These are phyloP conservation scores for Kwoniella botswanensis DNA, from an alignment of 768 basidiomycete genomes.

Conservation along the genomic window DNA sequence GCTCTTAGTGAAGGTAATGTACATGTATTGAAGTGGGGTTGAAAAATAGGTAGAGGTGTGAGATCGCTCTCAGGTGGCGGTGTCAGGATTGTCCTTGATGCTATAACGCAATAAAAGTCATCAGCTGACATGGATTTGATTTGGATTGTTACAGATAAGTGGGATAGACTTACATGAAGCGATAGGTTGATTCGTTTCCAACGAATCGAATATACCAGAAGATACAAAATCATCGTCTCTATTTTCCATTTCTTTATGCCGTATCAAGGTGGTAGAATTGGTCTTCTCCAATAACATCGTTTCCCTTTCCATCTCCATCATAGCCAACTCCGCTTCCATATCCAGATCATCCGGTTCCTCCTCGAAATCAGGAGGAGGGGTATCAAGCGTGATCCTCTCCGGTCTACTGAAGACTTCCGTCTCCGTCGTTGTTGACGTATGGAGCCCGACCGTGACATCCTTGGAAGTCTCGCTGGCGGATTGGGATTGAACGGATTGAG, in stretches of 20 bases:
- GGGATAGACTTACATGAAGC: slow-evolving; percentile 27
- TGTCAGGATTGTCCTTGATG: slow-evolving; percentile 7
- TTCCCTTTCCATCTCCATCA: slow-evolving; percentile 28
- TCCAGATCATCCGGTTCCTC: slow-evolving; percentile 40
- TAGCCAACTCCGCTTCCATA: slow-evolving; percentile 36
- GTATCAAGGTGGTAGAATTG: not conserved
- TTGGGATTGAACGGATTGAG: not conserved
- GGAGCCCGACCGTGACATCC: not conserved
- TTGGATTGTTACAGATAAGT: not conserved
- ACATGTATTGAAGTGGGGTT: slow-evolving; percentile 21
- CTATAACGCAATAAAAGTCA: not conserved
- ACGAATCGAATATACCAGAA: slow-evolving; percentile 9
- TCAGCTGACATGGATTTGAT: no score
- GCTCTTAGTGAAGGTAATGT: slow-evolving; percentile 31
- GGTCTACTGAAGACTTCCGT: not conserved
- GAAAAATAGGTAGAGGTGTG: slow-evolving; percentile 17
- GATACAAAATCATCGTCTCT: slow-evolving; percentile 2
- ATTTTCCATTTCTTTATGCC: not conserved
- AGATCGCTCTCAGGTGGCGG: slow-evolving; percentile 21
- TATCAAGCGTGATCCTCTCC: slow-evolving; percentile 23
- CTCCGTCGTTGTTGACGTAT: not conserved
- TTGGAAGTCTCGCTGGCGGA: not conserved
- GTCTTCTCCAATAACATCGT: not conserved
- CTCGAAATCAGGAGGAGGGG: slow-evolving; percentile 38
- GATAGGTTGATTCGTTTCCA: slow-evolving; percentile 2